These are phyloP conservation scores for Triglochin maritima DNA, from an alignment of 106 monocot genomes.

Conservation along the genomic window DNA sequence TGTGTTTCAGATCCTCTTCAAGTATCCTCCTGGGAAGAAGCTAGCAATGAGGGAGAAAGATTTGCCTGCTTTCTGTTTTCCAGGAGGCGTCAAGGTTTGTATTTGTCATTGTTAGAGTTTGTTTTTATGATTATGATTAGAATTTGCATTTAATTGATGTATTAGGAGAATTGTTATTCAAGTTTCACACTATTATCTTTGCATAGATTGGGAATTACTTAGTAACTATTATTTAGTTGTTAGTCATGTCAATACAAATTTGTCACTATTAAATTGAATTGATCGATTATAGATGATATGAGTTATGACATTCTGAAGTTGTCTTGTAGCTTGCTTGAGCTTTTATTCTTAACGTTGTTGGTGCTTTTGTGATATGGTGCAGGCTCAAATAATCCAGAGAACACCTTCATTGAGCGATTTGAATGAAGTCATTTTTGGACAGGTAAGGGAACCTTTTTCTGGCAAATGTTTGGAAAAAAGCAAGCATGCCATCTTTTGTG, in stretches of 20 bases:
- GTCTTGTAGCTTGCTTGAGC: not conserved
- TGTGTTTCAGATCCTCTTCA: slow-evolving; percentile 64
- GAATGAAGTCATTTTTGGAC: slow-evolving; percentile 91
- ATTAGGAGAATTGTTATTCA: too few relatives aligned
- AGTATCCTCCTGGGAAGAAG: slow-evolving; percentile 86
- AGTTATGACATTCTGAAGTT: not conserved
- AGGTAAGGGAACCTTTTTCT: slow-evolving; percentile 30
- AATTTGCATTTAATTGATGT: too few relatives aligned
- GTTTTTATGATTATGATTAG: too few relatives aligned
- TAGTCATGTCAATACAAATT: too few relatives aligned
- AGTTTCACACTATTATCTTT: too few relatives aligned
- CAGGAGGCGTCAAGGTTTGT: slow-evolving; percentile 86
- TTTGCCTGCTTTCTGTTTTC: slow-evolving; percentile 87
- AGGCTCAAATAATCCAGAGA: slow-evolving; percentile 78
- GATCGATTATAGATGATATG: too few relatives aligned
- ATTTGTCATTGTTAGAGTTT: not conserved
- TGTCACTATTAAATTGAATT: too few relatives aligned
- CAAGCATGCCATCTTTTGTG: too few relatives aligned
- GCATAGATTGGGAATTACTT: too few relatives aligned
- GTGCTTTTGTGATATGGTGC: slow-evolving; percentile 12
- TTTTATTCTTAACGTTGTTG: not conserved
- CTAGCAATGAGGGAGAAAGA: slow-evolving; percentile 65
- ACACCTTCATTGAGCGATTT: slow-evolving; percentile 98
- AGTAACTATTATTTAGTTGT: too few relatives aligned
- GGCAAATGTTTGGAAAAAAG: not conserved